Conservation (phyloP, 83 land plant genomes). For the Picea abies region DNA sequence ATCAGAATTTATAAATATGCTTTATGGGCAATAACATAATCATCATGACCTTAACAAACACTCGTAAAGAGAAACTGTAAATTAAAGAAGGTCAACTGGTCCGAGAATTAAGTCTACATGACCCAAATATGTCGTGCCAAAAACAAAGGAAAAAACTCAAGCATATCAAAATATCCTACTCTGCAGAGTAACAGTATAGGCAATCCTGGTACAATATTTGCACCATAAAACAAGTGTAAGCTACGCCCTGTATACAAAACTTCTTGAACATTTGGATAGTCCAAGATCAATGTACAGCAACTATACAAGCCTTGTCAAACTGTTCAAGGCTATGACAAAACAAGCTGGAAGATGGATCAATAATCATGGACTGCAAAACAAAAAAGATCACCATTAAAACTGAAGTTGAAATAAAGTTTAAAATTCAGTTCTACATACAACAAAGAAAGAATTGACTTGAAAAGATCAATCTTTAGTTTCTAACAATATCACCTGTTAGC, state of each 20-base stretch:
- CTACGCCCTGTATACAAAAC: not conserved
- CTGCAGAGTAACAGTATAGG: not conserved
- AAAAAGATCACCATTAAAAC: not conserved
- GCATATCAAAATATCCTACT: no score
- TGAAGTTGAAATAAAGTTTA: not conserved
- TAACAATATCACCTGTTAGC: not conserved
- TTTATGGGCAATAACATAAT: no score
- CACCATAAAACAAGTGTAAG: not conserved
- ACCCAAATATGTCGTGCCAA: no score
- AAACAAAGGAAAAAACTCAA: no score
- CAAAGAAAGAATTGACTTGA: not conserved
- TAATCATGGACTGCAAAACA: constrained; percentile 8
- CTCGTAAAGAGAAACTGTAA: no score
- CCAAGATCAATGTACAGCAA: constrained; percentile 14
- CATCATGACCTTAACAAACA: no score
- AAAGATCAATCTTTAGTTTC: not conserved
- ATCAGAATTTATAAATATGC: no score
- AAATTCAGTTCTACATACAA: not conserved
- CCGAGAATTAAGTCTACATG: no score
- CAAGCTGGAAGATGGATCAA: not conserved
- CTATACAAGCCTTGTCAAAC: not conserved
- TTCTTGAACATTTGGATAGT: constrained; percentile 5
- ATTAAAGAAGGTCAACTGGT: no score
- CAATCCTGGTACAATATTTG: not conserved
- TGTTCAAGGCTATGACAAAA: not conserved